Evolutionary conservation across 306 rosid species (phyloP), one percentile per base, ranked within the genome.

Genomic region (Cicer cuneatum): DNA sequence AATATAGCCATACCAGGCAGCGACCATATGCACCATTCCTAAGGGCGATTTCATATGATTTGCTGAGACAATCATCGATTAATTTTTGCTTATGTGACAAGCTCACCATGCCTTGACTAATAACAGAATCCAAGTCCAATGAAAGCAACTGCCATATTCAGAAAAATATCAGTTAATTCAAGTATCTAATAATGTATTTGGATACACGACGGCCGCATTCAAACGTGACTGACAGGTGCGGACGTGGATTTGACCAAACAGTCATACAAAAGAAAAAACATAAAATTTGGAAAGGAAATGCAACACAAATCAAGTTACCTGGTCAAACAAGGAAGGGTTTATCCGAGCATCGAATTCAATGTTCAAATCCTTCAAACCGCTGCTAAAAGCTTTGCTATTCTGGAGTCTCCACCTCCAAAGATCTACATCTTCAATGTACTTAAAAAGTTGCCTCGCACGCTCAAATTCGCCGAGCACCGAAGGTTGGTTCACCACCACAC

Each of bases 391-490:
- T 63, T 91, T 94, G 82, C 96, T 90, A 74, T 87, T 81, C 0
- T 79, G 85, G 60, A 91, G 95, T 49, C 73, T 87, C 97, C 97
- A 94, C 81, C 87, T 86, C 97, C 98, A 91, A 49, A 94, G 84
- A 85, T 94, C 98, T 15, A 85, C 98, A 77, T 90, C 98, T 83
- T 94, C 98, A 69, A 91, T 80, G 81, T 91, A 90, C 38, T 83
- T 81, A 67, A 83, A 91, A 64, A 94, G 79, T 65, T 62, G 58
- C 43, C 82, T 39, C 37, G 80, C 80, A 21, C 85, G 87, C 38
- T 88, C 90, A 66, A 86, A 91, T 75, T 81, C 83, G 40, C 76
- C 39, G 13, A 82, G 74, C 76, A 65, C 86, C 7, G 56, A 69
- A 39, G 57, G 82, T 45, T 63, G 24, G 43, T 39, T 66, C 67